phyloP scores from a whole-genome alignment of 768 basidiomycete species.

The Auriscalpium orientale region DNA sequence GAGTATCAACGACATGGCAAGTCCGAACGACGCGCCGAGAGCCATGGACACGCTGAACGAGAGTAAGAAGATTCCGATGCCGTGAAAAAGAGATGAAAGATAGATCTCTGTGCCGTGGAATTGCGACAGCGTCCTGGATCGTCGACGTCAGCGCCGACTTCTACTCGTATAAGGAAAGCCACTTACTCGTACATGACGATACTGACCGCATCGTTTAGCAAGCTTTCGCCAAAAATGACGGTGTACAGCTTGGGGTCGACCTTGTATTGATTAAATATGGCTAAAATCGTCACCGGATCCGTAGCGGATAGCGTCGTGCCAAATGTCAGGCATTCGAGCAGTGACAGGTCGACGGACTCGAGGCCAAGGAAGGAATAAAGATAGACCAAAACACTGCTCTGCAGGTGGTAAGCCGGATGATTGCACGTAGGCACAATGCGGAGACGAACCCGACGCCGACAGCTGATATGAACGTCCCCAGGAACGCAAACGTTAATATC shows the following conservation, averaged over 20 bases:
- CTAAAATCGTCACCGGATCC: slow-evolving; percentile 95
- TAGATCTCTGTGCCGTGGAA: slow-evolving; percentile 89
- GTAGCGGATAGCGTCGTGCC: slow-evolving; percentile 96
- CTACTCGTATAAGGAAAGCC: neutral
- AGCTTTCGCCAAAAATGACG: slow-evolving; percentile 94
- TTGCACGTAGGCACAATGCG: neutral
- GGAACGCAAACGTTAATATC: slow-evolving; percentile 87
- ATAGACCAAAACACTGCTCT: slow-evolving; percentile 83
- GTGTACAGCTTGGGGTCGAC: slow-evolving; percentile 97
- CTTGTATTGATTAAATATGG: slow-evolving; percentile 98
- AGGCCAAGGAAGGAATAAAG: slow-evolving; percentile 90
- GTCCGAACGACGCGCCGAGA: slow-evolving; percentile 85
- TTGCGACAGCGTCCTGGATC: slow-evolving; percentile 73
- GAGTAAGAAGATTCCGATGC: slow-evolving; percentile 94
- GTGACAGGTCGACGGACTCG: slow-evolving; percentile 76
- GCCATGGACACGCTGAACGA: slow-evolving; percentile 94
- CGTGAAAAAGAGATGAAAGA: slow-evolving; percentile 85
- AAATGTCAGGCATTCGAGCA: slow-evolving; percentile 93
- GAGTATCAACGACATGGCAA: slow-evolving; percentile 84
- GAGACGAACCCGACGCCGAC: slow-evolving; percentile 85
- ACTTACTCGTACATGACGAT: slow-evolving; percentile 99
- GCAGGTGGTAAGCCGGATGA: slow-evolving; percentile 35
- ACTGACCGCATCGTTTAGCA: slow-evolving; percentile 97
- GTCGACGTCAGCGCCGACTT: neutral
- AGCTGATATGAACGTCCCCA: slow-evolving; percentile 94